A percentile compares a stretch with the other conserved stretches of the same genome.
phyloP scores from a whole-genome alignment of 768 basidiomycete species.

The Agaricus sinodeliciosus region DNA sequence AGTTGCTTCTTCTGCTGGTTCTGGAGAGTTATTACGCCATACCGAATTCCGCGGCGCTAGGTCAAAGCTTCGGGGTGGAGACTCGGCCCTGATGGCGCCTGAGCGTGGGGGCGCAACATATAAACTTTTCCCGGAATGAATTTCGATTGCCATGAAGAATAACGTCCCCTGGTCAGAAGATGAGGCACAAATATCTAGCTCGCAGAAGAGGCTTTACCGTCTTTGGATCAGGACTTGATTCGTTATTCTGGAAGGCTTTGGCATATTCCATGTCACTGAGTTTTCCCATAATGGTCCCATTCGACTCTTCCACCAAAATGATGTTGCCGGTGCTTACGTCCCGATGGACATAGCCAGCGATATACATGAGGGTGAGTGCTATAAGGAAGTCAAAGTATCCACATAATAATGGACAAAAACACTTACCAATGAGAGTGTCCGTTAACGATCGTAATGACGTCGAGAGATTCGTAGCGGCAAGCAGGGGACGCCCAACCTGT shows the following conservation, averaged over 20 bases:
- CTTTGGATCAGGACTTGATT: not conserved
- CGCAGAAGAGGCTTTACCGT: not conserved
- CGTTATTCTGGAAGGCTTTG: not conserved
- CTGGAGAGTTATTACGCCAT: too few relatives aligned
- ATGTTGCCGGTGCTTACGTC: slow-evolving; percentile 5
- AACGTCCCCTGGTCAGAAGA: too few relatives aligned
- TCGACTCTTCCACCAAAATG: not conserved
- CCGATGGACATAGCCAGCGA: slow-evolving; percentile 7
- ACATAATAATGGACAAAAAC: not conserved
- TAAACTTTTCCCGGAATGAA: too few relatives aligned
- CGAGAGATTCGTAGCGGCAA: slow-evolving; percentile 23
- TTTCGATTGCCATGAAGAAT: too few relatives aligned
- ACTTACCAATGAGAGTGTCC: not conserved
- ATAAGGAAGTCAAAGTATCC: not conserved
- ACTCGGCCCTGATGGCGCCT: too few relatives aligned
- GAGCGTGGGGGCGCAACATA: too few relatives aligned
- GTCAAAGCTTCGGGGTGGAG: too few relatives aligned
- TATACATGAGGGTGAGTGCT: slow-evolving; percentile 2
- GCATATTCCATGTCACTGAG: slow-evolving; percentile 7
- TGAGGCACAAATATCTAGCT: too few relatives aligned
- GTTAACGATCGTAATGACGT: not conserved
- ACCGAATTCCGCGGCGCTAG: too few relatives aligned
- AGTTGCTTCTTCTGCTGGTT: too few relatives aligned
- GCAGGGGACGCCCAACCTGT: not conserved
- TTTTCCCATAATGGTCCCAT: not conserved